Percentiles rank a stretch among this genome's conserved stretches.
These are phyloP conservation scores for Leptographium lundbergii DNA, from an alignment of 2,329 filamentous ascomycete species.

Conservation along the genomic window DNA sequence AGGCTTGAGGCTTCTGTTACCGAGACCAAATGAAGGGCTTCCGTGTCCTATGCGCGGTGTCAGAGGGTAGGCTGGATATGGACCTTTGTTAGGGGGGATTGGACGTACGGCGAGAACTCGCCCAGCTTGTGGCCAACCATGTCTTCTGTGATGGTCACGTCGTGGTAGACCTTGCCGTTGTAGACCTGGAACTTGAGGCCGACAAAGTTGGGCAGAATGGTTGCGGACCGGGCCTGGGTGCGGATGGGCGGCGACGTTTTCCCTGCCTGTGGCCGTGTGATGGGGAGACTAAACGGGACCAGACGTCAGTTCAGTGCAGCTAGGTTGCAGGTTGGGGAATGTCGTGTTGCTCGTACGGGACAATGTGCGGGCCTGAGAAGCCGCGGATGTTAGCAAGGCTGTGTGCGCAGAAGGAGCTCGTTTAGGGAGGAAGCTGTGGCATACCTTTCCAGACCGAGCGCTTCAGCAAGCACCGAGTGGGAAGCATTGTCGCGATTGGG, in stretches of 20 bases:
- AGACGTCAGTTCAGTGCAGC: neutral
- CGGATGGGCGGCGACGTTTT: conserved; percentile 60
- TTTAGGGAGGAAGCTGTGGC: neutral
- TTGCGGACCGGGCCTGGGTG: conserved; percentile 78
- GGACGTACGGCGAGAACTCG: conserved; percentile 74
- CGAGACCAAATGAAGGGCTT: conserved; percentile 42
- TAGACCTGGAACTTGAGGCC: conserved; percentile 82
- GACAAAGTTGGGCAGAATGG: conserved; percentile 85
- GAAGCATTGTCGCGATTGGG: conserved; percentile 41
- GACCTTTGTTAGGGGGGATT: no score
- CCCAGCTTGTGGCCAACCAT: conserved; percentile 95
- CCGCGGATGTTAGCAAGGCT: conserved; percentile 11
- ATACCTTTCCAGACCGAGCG: conserved; percentile 84
- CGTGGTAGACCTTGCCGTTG: conserved; percentile 79
- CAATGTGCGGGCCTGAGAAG: conserved; percentile 36
- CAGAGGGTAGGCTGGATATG: neutral
- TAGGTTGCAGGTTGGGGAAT: neutral
- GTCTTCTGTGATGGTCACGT: conserved; percentile 77
- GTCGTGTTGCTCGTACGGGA: conserved; percentile 30
- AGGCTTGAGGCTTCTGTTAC: neutral
- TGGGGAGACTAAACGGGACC: conserved; percentile 41
- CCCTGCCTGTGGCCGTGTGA: conserved; percentile 46
- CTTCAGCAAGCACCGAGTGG: conserved; percentile 54
- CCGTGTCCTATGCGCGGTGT: conserved; percentile 30
- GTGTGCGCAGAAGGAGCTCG: neutral